Evolutionary conservation across 2,329 filamentous ascomycete species (phyloP).

Genomic region (Dichotomopilus funicola): DNA sequence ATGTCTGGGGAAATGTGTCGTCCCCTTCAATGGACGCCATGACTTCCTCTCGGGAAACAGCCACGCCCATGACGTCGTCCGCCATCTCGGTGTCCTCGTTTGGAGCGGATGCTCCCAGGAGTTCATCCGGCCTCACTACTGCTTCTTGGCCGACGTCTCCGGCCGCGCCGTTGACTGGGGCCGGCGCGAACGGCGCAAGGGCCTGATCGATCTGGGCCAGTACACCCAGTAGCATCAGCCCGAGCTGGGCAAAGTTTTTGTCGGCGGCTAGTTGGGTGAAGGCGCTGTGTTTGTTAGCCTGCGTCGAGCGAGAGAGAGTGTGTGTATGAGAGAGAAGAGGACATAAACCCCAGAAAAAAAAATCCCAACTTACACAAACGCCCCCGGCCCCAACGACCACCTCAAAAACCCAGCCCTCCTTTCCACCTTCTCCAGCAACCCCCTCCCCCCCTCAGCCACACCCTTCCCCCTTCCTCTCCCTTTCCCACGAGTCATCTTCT

Average conservation of each 20-base stretch:
- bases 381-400: constrained; percentile 3
- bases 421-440: background rate
- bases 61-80: constrained; percentile 16
- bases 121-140: background rate
- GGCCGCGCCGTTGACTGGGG: background rate
- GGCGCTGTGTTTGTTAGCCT: constrained; percentile 35
- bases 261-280: constrained; percentile 68
- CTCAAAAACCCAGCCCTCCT: background rate
- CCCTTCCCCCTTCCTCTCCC: background rate
- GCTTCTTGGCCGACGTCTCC: background rate
- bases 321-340: too few relatives aligned
- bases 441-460: background rate
- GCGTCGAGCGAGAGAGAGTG: too few relatives aligned
- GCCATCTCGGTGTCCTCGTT: background rate
- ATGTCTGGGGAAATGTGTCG: background rate
- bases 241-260: constrained; percentile 65
- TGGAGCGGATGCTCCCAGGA: background rate
- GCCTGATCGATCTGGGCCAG: constrained; percentile 52
- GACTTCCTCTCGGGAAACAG: constrained; percentile 22
- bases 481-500: background rate
- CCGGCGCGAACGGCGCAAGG: constrained; percentile 31
- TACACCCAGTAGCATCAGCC: constrained; percentile 59
- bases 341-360: too few relatives aligned
- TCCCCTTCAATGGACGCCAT: constrained; percentile 3
- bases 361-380: constrained; percentile 30